Percentiles rank a stretch among this genome's conserved stretches.
phyloP scores from a whole-genome alignment of 768 basidiomycete species.

The Naganishia onofrii region DNA sequence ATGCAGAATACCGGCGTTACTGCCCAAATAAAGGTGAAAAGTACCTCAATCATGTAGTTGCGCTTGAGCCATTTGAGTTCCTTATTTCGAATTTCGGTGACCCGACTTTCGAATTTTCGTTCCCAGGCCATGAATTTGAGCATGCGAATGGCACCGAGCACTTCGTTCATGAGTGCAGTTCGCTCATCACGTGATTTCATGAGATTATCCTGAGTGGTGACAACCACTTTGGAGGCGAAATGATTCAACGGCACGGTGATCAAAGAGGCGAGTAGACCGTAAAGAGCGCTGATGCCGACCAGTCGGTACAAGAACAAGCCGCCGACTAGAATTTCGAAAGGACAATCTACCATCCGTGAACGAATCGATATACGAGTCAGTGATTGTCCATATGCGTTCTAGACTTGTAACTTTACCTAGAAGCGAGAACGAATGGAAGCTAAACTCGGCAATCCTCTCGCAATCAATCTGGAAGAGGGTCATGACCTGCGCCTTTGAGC shows the following conservation, averaged over 20 bases:
- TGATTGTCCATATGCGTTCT: not conserved
- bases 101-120: constrained; percentile 75
- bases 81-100: constrained; percentile 69
- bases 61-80: constrained; percentile 80
- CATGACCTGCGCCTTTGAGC: constrained; percentile 76
- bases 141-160: constrained; percentile 85
- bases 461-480: constrained; percentile 94
- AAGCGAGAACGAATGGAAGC: constrained; percentile 20
- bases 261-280: constrained; percentile 63
- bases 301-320: constrained; percentile 66
- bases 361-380: not conserved
- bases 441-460: constrained; percentile 62
- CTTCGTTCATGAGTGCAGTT: constrained; percentile 86
- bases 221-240: constrained; percentile 73
- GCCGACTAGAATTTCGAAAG: constrained; percentile 63
- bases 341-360: constrained; percentile 40
- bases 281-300: constrained; percentile 59
- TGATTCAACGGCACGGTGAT: constrained; percentile 72
- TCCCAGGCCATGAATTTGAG: constrained; percentile 97
- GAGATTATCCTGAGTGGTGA: constrained; percentile 73
- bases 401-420: not conserved
- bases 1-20: constrained; percentile 59
- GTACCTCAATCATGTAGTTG: constrained; percentile 80
- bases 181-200: constrained; percentile 92
- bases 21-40: constrained; percentile 63